Base-by-base conservation (phyloP, 768 basidiomycete species). In the Leccinum pellstonianum region DNA sequence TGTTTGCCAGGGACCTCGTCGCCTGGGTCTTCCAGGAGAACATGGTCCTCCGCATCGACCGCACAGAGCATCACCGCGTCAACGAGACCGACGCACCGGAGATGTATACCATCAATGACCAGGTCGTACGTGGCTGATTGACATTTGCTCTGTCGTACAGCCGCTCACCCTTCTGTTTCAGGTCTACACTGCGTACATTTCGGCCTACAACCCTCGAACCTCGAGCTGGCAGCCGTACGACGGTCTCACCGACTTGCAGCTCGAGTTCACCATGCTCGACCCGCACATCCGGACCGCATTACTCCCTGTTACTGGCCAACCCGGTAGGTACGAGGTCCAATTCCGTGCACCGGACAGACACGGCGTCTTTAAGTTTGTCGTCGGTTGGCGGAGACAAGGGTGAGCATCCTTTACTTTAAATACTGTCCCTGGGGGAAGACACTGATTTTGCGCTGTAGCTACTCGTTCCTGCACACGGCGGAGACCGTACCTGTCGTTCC, bases 261-360 rank as follows among this genome's bases (percentile, higher is more conserved):
- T 98, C 54, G 95, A 96, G 66, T 98, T 98, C 72, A 96, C 94
- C 21, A 99, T 99, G 97, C 86, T 99, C 43, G 97, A 99, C 73
- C 97, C 97, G 1, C 95, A 97, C 73, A 78, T 98, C 60, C 92
- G 97, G 37, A 93, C 87, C 14, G 76, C 88, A 7, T 81, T 99
- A 10, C 78, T 73, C 11, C 80, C 88, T 11, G 83, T 86, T 9
- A 56, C 77, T 4, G 82, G 81, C 1, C 63, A 75, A 25, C 83
- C 87, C 3, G 88, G 89, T 23, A 79, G 82, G 65, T 98, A 95
- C 77, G 81, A 84, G 14, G 84, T 86, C n/a, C 84, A 83, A 14
- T 96, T 99, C 86, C 86, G 86, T 46, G 88, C 86, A 2, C 97
- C 97, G 7, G 96, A 98, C 75, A 81, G 95, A 55, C 97, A 99